Evolutionary conservation across 495 filamentous ascomycete species (phyloP), one percentile per base, ranked within the genome.

Genomic region (Talaromyces proteolyticus): DNA sequence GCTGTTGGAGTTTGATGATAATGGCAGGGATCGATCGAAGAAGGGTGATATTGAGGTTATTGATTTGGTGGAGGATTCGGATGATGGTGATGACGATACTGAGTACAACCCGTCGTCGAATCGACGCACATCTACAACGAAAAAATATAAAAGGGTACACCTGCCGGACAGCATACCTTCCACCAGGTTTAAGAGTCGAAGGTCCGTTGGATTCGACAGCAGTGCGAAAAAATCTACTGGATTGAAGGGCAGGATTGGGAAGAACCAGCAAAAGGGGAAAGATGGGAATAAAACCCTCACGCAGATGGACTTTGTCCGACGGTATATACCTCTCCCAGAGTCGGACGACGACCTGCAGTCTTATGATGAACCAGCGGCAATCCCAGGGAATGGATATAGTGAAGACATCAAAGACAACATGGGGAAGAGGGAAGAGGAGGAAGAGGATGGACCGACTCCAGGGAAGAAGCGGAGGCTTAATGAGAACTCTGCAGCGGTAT

Each of bases 281-380:
- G 19, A 43, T 64, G 55, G 43, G 16, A 60, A 71, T 21, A 73
- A 72, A 38, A 75, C 72, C 3, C 59, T 75, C 6, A 75, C 72
- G 8, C 72, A 75, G 51, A 75, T 75, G 69, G 60, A 71, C 43
- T 75, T 69, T 49, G 69, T 75, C 41, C 62, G 61, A 23, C 69
- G 65, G 3, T 67, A 64, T 39, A 56, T 72, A 36, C 57, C 63
- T 26, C 66, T 75, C 40, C 63, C 69, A 14, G 56, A 65, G 6
- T 67, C 70, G 20, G 67, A 68, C 29, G 63, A 64, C 14, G 68
- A 73, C 43, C 41, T 60, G 47, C 64, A 68, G 23, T 47, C 70
- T 54, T 64, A 66, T 39, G 44, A 46, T 25, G 70, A 73, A 25
- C 61, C 64, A 12, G 59, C 61, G 47, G 46, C 53, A 1, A 54